Conservation (phyloP, 1,284 basidiomycete species). For the Cutaneotrichosporon curvatum region DNA sequence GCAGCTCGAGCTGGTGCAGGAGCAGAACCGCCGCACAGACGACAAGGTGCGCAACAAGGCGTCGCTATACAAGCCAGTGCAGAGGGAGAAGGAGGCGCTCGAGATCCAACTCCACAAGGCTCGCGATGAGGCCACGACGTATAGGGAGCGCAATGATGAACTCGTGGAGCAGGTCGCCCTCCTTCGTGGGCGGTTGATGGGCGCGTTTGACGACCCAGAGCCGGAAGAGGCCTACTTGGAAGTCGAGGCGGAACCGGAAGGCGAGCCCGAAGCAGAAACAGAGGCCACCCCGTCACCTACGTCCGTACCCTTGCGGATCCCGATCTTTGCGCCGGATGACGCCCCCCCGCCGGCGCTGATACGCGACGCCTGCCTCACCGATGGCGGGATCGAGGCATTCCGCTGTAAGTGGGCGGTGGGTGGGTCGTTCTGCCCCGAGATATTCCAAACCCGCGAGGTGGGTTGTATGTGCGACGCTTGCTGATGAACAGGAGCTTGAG, state of each 20-base stretch:
- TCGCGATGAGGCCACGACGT: conserved; percentile 10
- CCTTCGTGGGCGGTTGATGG: conserved; percentile 29
- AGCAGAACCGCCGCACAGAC: conserved; percentile 36
- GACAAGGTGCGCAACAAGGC: conserved; percentile 33
- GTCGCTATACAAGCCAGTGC: conserved; percentile 14
- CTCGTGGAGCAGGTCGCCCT: conserved; percentile 22
- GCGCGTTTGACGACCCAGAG: conserved; percentile 20
- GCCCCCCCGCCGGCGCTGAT: conserved; percentile 3
- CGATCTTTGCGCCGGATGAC: not conserved
- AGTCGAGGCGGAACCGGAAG: conserved; percentile 13
- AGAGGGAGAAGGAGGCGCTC: conserved; percentile 18
- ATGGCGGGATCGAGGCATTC: conserved; percentile 12
- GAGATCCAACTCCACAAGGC: conserved; percentile 13
- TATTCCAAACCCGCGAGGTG: conserved; percentile 18
- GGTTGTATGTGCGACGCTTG: not conserved
- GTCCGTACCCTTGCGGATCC: not conserved
- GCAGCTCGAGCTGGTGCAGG: conserved; percentile 27
- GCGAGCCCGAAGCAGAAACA: conserved; percentile 7
- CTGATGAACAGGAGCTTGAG: conserved; percentile 14
- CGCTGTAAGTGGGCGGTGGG: conserved; percentile 18
- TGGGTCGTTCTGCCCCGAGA: conserved; percentile 7
- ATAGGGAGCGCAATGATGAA: conserved; percentile 30
- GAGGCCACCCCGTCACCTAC: not conserved
- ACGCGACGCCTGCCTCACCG: conserved; percentile 10
- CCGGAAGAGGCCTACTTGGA: too few species aligned